Conservation (phyloP, 495 filamentous ascomycete genomes). For the Lophiotrema nucula region DNA sequence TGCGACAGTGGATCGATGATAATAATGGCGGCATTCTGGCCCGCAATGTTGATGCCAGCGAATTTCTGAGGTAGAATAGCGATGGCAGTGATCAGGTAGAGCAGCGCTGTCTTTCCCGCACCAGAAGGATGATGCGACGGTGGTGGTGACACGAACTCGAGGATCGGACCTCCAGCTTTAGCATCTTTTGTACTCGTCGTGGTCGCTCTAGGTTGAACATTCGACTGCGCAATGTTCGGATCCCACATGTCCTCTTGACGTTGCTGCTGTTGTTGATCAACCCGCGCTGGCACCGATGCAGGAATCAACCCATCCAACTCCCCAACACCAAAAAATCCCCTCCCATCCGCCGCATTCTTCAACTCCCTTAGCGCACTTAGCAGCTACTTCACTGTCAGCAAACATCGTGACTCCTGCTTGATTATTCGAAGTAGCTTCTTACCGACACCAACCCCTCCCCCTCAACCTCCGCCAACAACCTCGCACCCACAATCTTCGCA, state of each 20-base stretch:
- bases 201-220: too few species aligned
- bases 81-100: slow-evolving; percentile 65
- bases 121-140: slow-evolving; percentile 41
- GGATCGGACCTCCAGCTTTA: slow-evolving; percentile 46
- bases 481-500: slow-evolving; percentile 56
- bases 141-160: slow-evolving; percentile 57
- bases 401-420: too few species aligned
- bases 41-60: slow-evolving; percentile 38
- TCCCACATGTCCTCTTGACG: too few species aligned
- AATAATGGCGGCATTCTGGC: slow-evolving; percentile 60
- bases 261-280: neutral
- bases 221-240: too few species aligned
- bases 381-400: too few species aligned
- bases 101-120: slow-evolving; percentile 63
- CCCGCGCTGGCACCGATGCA: neutral
- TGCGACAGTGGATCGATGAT: slow-evolving; percentile 68
- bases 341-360: neutral
- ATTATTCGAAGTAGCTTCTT: too few species aligned
- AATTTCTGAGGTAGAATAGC: slow-evolving; percentile 53
- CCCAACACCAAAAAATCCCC: slow-evolving; percentile 43
- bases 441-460: slow-evolving; percentile 63
- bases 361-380: slow-evolving; percentile 4
- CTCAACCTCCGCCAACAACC: slow-evolving; percentile 63
- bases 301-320: slow-evolving; percentile 51
- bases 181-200: too few species aligned